Base-by-base conservation (phyloP, 148 eudicot genomes). In the Tetragonia tetragonoides region DNA sequence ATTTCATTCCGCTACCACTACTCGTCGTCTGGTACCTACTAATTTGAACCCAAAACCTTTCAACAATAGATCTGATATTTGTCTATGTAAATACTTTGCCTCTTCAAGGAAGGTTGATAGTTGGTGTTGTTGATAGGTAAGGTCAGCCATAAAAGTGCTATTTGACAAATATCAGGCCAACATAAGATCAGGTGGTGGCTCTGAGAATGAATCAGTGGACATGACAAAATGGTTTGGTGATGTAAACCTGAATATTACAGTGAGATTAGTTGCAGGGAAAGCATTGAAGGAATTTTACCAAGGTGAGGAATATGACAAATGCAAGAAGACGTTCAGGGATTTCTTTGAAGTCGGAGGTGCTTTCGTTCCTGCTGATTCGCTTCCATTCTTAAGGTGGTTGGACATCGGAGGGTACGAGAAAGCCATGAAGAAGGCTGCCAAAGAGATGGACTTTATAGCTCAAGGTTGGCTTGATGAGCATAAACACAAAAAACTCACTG, bases 151-250 rank as follows among this genome's bases (percentile, higher is more conserved):
- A 17, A 62, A 78, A 28, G 60, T 2, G 18, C n/a, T 78, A 2
- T 72, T 40, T 54, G 46, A 54, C 73, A 18, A 28, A 6, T 44
- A 38, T 12, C 12, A 56, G 24, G 56, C 14, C 20, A 77, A 42
- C 40, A 65, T 56, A 10, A 34, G 16, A 70, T 78, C 75, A 18
- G 38, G 68, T 68, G 18, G 21, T 38, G 53, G 21, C 17, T 60
- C 62, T 49, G 28, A 10, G 0, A 21, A 2, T 60, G 68, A 62
- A 14, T 11, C 59, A 49, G 78, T 87, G 39, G 88, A 81, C 18
- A 82, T 89, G 80, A 87, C 81, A 57, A 68, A 62, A 21, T 86
- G 93, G 88, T 75, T 89, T 10, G 82, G 67, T n/a, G 87, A 86
- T 23, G 4, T 86, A 39, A 67, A 60, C 40, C 7, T 89, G 76